These are phyloP conservation scores for Solanum rostratum DNA, from an alignment of 257 asterid species.

Conservation along the genomic window DNA sequence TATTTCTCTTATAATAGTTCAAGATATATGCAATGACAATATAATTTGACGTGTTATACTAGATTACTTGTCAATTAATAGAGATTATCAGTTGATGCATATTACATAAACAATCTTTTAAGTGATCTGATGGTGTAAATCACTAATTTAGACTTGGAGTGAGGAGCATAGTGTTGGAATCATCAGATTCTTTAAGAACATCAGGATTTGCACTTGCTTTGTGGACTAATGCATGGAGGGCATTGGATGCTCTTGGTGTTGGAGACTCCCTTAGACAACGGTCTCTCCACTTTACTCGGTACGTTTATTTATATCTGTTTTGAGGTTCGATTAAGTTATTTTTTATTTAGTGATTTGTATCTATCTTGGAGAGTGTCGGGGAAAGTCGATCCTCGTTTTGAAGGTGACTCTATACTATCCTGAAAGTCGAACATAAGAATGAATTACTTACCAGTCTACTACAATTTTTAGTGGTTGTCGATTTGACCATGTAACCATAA, in stretches of 20 bases:
- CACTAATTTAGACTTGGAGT: conserved; percentile 13
- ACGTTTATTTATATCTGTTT: background rate
- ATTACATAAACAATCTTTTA: background rate
- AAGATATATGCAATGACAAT: background rate
- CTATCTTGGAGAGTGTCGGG: accelerated
- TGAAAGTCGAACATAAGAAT: too few species aligned
- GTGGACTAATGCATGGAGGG: conserved; percentile 45
- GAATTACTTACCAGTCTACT: background rate
- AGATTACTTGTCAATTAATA: background rate
- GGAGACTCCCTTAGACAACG: conserved; percentile 23
- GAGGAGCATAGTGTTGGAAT: conserved; percentile 36
- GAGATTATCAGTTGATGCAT: too few species aligned
- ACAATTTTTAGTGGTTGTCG: too few species aligned
- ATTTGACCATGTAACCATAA: background rate
- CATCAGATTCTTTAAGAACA: conserved; percentile 26
- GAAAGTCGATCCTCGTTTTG: background rate
- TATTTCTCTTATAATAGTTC: background rate
- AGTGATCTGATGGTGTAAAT: background rate
- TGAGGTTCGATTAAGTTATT: background rate
- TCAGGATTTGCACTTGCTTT: conserved; percentile 30
- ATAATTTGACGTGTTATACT: background rate
- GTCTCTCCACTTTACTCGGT: conserved; percentile 23
- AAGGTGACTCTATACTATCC: background rate
- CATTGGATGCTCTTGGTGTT: conserved; percentile 33
- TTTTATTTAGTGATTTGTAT: too few species aligned